Base-by-base conservation (phyloP, 371 early-diverging fungal genomes). In the Apophysomyces trapeziformis region DNA sequence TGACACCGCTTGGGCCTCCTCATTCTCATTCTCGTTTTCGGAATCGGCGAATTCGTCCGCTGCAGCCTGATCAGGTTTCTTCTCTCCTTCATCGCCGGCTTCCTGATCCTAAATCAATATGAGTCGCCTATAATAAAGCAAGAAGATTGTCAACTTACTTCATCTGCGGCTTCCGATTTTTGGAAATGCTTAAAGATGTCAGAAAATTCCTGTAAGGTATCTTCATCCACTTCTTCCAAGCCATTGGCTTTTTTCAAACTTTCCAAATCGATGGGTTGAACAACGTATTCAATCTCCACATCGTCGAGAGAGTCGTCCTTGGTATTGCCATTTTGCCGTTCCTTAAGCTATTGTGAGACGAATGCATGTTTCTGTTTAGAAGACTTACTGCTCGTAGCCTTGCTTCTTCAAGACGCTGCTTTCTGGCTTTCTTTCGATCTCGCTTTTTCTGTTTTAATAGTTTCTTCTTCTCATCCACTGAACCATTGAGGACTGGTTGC, bases 41-140 rank as follows among this genome's bases (percentile, higher is more conserved):
- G 46, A 50, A 18, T 67, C 60, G 13, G 39, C 39, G 6, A 66
- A 67, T 11, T 62, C 70, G 45, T 58, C 61, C 32, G 60, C 46
- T 0, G 80, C 65, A 21, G 66, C 65, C 89, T 87, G 73, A 86
- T 89, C 71, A 58, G 61, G 14, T 38, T 59, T 64, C 86, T 88
- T 50, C 73, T 79, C 80, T 59, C 82, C 82, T 5, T 76, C 84
- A 38, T 72, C 69, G 8, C 78, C 69, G 7, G 77, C 85, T 62
- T 75, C 77, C 45, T 62, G 39, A 14, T 11, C 21, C 36, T 50
- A 50, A 5, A 8, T 18, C 7, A 0, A n/a, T 16, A 9, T 50
- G 16, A 50, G 6, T 26, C 54, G 13, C 14, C 3, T 26, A 26
- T 2, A 26, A 26, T 26, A 26, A 26, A 1, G 32, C 32, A 26